phyloP scores from a whole-genome alignment of 2,329 filamentous ascomycete genomes.

The Aspergillus sp. region DNA sequence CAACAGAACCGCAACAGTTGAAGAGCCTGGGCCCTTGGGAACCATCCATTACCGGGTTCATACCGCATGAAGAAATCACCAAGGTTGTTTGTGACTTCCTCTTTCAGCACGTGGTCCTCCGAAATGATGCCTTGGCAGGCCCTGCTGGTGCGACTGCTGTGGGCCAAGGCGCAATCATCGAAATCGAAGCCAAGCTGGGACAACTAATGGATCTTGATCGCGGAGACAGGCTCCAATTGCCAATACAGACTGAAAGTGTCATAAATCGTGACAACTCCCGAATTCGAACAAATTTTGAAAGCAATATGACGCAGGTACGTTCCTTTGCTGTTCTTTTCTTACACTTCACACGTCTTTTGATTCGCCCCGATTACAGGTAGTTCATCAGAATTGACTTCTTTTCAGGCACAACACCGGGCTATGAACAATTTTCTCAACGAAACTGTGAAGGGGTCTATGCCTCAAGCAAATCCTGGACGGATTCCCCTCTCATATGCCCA shows the following conservation, averaged over 20 bases:
- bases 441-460: slow-evolving; percentile 54
- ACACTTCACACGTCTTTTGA: slow-evolving; percentile 1
- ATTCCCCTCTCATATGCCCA: slow-evolving; percentile 71
- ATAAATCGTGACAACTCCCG: slow-evolving; percentile 54
- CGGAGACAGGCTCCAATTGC: slow-evolving; percentile 66
- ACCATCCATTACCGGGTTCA: slow-evolving; percentile 65
- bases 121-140: slow-evolving; percentile 60
- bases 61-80: slow-evolving; percentile 73
- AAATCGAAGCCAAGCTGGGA: slow-evolving; percentile 93
- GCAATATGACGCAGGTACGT: slow-evolving; percentile 84
- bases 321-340: background rate
- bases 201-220: slow-evolving; percentile 73
- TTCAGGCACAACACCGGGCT: slow-evolving; percentile 72
- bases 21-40: slow-evolving; percentile 47
- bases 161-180: slow-evolving; percentile 70
- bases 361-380: slow-evolving; percentile 5
- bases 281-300: slow-evolving; percentile 69
- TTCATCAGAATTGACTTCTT: slow-evolving; percentile 14
- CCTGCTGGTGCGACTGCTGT: slow-evolving; percentile 57
- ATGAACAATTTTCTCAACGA: slow-evolving; percentile 86
- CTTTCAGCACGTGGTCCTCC: slow-evolving; percentile 67
- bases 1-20: slow-evolving; percentile 19
- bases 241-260: slow-evolving; percentile 69
- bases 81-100: slow-evolving; percentile 78
- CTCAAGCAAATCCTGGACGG: slow-evolving; percentile 35